Percentiles rank a stretch among this genome's conserved stretches.
These are phyloP conservation scores for Calycina marina DNA, from an alignment of 2,329 filamentous ascomycete genomes.

Conservation along the genomic window DNA sequence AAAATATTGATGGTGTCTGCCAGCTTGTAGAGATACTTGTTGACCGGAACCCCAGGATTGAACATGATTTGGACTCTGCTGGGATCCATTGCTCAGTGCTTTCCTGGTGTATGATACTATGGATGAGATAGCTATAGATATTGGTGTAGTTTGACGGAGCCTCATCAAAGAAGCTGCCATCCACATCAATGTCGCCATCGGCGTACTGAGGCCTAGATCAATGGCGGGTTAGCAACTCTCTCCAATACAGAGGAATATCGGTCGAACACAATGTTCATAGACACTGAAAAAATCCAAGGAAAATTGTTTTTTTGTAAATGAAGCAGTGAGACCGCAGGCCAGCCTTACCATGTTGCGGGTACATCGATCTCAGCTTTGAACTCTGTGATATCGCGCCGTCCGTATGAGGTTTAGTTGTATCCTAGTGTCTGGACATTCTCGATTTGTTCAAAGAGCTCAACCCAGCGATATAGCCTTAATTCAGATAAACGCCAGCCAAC, in stretches of 20 bases:
- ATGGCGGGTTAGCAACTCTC: too few species aligned
- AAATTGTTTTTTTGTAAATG: too few species aligned
- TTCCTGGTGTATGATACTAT: not conserved
- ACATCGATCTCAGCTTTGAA: conserved; percentile 22
- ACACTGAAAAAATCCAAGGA: too few species aligned
- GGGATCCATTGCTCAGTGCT: not conserved
- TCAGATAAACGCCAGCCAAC: conserved; percentile 18
- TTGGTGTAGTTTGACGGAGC: conserved; percentile 5
- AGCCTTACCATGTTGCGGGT: conserved; percentile 26
- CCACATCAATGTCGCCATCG: not conserved
- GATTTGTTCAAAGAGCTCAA: conserved; percentile 23
- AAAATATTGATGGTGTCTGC: not conserved
- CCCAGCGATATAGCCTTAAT: conserved; percentile 20
- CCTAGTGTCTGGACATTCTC: conserved; percentile 25
- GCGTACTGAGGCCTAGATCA: not conserved
- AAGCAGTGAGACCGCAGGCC: too few species aligned
- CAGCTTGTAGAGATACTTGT: not conserved
- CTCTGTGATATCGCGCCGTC: conserved; percentile 14
- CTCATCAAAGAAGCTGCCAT: conserved; percentile 8
- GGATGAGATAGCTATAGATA: not conserved
- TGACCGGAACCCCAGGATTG: not conserved
- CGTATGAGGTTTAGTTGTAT: conserved; percentile 25
- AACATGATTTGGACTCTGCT: not conserved
- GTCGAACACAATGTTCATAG: too few species aligned
- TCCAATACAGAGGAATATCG: too few species aligned